These are phyloP conservation scores for Bretschneidera sinensis DNA, from an alignment of 345 rosid genomes.

Conservation along the genomic window DNA sequence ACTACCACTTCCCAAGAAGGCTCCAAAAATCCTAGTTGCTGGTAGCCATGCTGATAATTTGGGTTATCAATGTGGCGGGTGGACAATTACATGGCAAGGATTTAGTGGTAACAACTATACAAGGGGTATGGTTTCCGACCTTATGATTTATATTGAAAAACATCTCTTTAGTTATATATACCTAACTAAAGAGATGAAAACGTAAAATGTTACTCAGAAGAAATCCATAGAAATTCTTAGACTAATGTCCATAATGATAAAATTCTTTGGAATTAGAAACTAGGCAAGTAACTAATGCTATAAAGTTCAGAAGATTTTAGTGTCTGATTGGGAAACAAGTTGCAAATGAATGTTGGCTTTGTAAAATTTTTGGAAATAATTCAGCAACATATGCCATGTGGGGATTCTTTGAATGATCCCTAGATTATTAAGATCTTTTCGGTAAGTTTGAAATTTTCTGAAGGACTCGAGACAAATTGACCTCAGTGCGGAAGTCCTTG, in stretches of 20 bases:
- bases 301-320: too few species aligned
- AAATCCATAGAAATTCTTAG: background rate
- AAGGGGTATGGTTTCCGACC: conserved; percentile 39
- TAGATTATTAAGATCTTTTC: too few species aligned
- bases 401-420: too few species aligned
- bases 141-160: background rate
- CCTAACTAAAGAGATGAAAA: background rate
- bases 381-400: too few species aligned
- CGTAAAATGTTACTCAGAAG: background rate
- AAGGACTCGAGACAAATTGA: too few species aligned
- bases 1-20: conserved; percentile 80
- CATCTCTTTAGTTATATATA: background rate
- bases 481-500: too few species aligned
- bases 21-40: conserved; percentile 70
- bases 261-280: background rate
- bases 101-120: conserved; percentile 63
- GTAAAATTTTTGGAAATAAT: too few species aligned
- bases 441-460: too few species aligned
- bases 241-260: background rate
- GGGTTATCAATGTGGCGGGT: conserved; percentile 97
- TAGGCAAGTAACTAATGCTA: background rate
- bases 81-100: conserved; percentile 96
- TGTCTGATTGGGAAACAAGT: too few species aligned
- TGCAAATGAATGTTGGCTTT: too few species aligned
- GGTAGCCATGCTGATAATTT: conserved; percentile 93